Evolutionary conservation across 768 basidiomycete genomes (phyloP).

Genomic region (Chlorophyllum brunneum): DNA sequence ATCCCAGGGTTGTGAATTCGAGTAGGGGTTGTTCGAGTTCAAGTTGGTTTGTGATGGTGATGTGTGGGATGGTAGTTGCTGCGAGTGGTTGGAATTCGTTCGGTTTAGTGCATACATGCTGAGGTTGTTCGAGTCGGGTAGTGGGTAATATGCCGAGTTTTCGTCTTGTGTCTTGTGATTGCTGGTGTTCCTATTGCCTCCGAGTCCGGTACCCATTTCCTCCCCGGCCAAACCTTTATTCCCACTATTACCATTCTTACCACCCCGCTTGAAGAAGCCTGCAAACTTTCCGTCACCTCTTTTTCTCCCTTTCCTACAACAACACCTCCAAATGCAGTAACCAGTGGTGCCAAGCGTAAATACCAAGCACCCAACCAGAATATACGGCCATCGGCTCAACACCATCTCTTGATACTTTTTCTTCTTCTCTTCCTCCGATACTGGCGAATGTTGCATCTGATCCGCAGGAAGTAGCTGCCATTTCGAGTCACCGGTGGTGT

Average conservation of each 20-base stretch:
- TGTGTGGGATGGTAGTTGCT: not conserved
- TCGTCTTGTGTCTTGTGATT: not conserved
- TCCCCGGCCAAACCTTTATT: not conserved
- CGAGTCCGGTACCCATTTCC: not conserved
- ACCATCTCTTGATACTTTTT: slow-evolving; percentile 58
- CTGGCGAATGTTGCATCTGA: slow-evolving; percentile 59
- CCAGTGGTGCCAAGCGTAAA: slow-evolving; percentile 43
- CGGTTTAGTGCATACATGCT: slow-evolving; percentile 7
- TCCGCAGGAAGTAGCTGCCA: slow-evolving; percentile 58
- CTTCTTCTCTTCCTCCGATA: slow-evolving; percentile 63
- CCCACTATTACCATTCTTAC: slow-evolving; percentile 5
- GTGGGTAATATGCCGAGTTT: slow-evolving; percentile 8
- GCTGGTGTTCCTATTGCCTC: not conserved
- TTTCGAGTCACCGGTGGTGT: slow-evolving; percentile 49
- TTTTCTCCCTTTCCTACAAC: slow-evolving; percentile 34
- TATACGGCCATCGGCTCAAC: slow-evolving; percentile 72
- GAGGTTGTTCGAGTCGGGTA: slow-evolving; percentile 1
- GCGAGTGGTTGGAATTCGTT: slow-evolving; percentile 1
- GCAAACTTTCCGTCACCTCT: slow-evolving; percentile 14
- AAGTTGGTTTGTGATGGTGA: not conserved
- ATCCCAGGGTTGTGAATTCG: not conserved
- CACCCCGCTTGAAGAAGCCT: slow-evolving; percentile 12
- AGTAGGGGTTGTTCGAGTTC: slow-evolving; percentile 2
- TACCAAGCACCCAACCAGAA: slow-evolving; percentile 55
- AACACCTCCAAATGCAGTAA: slow-evolving; percentile 58